A percentile compares a stretch with the other conserved stretches of the same genome.
phyloP scores from a whole-genome alignment of 2,329 filamentous ascomycete species.

The Fusarium sambucinum region DNA sequence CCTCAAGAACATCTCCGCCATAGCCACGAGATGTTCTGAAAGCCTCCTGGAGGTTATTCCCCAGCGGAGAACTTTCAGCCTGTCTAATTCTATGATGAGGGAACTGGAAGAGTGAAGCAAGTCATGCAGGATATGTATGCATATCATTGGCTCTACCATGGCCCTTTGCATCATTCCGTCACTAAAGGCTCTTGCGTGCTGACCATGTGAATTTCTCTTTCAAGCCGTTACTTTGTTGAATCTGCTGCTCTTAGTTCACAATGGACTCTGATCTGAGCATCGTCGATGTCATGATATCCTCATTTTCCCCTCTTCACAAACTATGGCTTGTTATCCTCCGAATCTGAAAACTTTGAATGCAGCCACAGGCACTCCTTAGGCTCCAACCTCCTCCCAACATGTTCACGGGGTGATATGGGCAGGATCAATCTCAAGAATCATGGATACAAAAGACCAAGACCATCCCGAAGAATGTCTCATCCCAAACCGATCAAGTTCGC shows the following conservation, averaged over 20 bases:
- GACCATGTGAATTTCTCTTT: neutral
- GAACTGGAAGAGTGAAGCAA: neutral
- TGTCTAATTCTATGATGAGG: neutral
- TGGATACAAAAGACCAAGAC: conserved; percentile 35
- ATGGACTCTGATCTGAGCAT: conserved; percentile 8
- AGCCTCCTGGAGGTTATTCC: neutral
- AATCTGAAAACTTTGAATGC: conserved; percentile 12
- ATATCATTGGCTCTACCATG: neutral
- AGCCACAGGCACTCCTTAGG: neutral
- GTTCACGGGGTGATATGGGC: neutral
- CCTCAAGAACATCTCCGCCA: neutral
- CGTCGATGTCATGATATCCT: conserved; percentile 20
- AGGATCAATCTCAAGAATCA: neutral
- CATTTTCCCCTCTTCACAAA: conserved; percentile 3
- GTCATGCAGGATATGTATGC: neutral
- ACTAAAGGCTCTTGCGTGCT: neutral
- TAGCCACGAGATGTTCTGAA: neutral
- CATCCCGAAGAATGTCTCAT: conserved; percentile 12
- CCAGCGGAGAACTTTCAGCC: neutral
- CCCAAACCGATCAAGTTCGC: conserved; percentile 32
- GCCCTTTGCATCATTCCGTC: neutral
- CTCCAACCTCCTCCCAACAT: conserved; percentile 14
- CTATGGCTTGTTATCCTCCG: conserved; percentile 11
- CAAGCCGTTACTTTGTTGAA: neutral
- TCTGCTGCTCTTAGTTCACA: neutral